Evolutionary conservation across 164 flowering plant genomes (phyloP).

Genomic region (Kingdonia uniflora): DNA sequence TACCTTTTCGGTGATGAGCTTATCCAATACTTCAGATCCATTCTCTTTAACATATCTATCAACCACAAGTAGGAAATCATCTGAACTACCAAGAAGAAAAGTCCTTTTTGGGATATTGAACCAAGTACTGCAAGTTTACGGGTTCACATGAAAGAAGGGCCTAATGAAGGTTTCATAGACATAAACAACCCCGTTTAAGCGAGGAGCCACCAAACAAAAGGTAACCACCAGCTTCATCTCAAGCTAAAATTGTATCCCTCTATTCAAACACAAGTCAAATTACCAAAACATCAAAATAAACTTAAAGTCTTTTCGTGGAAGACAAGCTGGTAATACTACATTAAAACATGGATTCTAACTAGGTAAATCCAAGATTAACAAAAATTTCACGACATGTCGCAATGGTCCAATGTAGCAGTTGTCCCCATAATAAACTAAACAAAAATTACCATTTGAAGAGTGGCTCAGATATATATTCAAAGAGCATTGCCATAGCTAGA

Average conservation of each 20-base stretch:
- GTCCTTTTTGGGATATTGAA: not conserved
- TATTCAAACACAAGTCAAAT: not conserved
- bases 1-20: not conserved
- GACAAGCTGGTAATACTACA: not conserved
- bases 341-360: not conserved
- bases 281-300: not conserved
- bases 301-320: not conserved
- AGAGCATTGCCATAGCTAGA: constrained; percentile 52
- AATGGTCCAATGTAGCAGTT: too few species aligned
- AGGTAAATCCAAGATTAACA: too few species aligned
- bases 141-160: constrained; percentile 51
- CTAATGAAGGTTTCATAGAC: constrained; percentile 58
- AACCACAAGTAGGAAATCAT: not conserved
- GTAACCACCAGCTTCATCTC: constrained; percentile 47
- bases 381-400: too few species aligned
- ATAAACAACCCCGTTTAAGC: constrained; percentile 77
- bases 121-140: too few species aligned
- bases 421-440: too few species aligned
- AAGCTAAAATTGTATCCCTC: constrained; percentile 60
- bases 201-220: constrained; percentile 80
- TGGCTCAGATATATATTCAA: constrained; percentile 67
- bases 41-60: not conserved
- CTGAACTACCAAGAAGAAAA: not conserved
- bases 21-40: constrained; percentile 2
- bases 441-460: constrained; percentile 53